Evolutionary conservation across 73 alveolate genomes (phyloP).

Genomic region (Paramecium tetraurelia): DNA sequence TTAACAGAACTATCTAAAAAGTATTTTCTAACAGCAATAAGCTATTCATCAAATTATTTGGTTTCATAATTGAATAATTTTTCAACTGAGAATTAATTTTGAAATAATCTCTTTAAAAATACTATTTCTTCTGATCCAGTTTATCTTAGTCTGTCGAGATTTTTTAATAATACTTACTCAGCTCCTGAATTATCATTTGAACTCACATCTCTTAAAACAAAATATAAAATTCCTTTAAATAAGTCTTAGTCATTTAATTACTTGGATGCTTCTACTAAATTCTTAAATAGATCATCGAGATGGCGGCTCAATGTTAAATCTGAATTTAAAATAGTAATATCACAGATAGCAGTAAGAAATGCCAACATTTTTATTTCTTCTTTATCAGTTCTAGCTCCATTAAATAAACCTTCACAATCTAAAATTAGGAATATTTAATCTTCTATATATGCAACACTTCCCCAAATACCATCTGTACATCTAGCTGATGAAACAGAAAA

Average conservation of each 20-base stretch:
- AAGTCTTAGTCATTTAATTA: not conserved
- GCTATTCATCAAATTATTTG: not conserved
- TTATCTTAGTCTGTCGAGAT: not conserved
- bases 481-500: slow-evolving; percentile 75
- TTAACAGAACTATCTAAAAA: not conserved
- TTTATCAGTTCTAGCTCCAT: slow-evolving; percentile 67
- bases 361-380: slow-evolving; percentile 72
- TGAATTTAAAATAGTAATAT: slow-evolving; percentile 65
- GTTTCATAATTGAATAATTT: not conserved
- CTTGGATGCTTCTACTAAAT: not conserved
- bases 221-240: not conserved
- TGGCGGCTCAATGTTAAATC: slow-evolving; percentile 48
- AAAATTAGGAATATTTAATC: slow-evolving; percentile 44
- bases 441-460: slow-evolving; percentile 36
- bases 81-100: not conserved
- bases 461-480: slow-evolving; percentile 87
- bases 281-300: not conserved
- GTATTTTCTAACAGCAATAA: not conserved
- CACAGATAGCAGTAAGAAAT: slow-evolving; percentile 61
- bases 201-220: slow-evolving; percentile 13
- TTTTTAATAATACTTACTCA: not conserved
- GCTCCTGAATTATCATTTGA: not conserved
- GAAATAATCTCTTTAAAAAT: not conserved
- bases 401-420: slow-evolving; percentile 80
- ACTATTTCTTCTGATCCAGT: not conserved